Conservation (phyloP, 2,329 filamentous ascomycete genomes). For the Neofusicoccum ribis region DNA sequence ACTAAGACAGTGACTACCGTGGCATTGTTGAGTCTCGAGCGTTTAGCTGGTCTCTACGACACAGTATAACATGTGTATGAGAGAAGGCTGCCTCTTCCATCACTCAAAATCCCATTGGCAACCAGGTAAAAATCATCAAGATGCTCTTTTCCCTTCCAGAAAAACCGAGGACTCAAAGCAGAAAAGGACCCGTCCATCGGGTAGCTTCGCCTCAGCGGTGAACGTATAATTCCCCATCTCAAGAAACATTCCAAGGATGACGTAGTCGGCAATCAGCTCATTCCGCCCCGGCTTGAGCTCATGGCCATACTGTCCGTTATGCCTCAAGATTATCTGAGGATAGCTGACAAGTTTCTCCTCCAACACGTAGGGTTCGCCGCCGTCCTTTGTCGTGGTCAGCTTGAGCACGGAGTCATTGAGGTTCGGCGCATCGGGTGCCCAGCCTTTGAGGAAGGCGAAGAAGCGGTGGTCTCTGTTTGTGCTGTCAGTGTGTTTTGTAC, state of each 20-base stretch:
- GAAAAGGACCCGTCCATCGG: background rate
- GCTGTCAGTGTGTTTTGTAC: background rate
- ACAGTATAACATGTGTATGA: too few relatives aligned
- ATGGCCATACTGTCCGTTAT: background rate
- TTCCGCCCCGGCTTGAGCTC: background rate
- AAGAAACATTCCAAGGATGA: background rate
- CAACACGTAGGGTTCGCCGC: background rate
- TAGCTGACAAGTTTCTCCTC: background rate
- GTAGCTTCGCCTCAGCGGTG: background rate
- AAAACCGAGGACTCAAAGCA: background rate
- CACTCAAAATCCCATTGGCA: too few relatives aligned
- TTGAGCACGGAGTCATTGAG: background rate
- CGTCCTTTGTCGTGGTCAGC: background rate
- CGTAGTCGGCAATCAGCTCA: background rate
- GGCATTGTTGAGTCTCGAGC: too few relatives aligned
- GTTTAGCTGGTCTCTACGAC: too few relatives aligned
- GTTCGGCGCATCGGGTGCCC: background rate
- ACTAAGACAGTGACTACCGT: too few relatives aligned
- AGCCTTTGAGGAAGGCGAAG: background rate
- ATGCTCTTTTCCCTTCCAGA: background rate
- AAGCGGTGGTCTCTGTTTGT: background rate
- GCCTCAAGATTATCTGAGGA: background rate
- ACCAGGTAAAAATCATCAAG: background rate
- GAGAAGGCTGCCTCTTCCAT: too few relatives aligned
- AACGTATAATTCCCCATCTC: background rate